phyloP scores from a whole-genome alignment of 116 monocot genomes.

The Dioscorea cayenensis region DNA sequence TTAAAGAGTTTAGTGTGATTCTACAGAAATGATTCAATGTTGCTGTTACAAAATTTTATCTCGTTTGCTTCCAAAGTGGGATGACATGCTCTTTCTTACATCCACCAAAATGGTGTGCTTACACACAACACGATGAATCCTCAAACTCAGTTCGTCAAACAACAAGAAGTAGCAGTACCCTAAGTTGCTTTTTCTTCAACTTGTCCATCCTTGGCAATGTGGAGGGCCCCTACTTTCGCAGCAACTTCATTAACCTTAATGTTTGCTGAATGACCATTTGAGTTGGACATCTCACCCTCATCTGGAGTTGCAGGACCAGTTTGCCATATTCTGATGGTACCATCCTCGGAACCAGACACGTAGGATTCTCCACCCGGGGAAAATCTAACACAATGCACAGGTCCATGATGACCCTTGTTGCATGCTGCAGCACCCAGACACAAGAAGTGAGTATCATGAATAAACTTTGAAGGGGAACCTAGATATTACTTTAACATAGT shows the following conservation, averaged over 20 bases:
- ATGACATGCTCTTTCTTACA: not conserved
- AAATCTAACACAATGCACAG: constrained; percentile 81
- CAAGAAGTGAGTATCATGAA: not conserved
- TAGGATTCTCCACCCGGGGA: constrained; percentile 84
- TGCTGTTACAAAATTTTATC: not conserved
- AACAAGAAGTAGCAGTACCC: not conserved
- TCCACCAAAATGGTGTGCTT: not conserved
- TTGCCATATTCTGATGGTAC: constrained; percentile 89
- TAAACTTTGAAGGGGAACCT: not conserved
- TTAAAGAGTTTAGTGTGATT: too few relatives aligned
- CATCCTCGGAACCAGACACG: constrained; percentile 87
- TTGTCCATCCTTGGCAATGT: constrained; percentile 37
- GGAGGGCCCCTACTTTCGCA: constrained; percentile 39
- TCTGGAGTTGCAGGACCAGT: constrained; percentile 24
- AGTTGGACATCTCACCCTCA: constrained; percentile 20
- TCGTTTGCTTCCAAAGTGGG: not conserved
- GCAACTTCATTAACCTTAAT: constrained; percentile 31
- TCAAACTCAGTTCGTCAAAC: not conserved
- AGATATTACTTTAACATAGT: too few relatives aligned
- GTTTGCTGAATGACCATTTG: constrained; percentile 23
- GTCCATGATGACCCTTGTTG: constrained; percentile 94
- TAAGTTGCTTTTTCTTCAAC: constrained; percentile 21
- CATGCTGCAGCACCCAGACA: constrained; percentile 58
- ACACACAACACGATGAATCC: not conserved
- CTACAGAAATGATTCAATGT: too few relatives aligned